A percentile compares a stretch with the other conserved stretches of the same genome.
phyloP scores from a whole-genome alignment of 1,284 basidiomycete species.

The Filobasidium uniguttulatum region DNA sequence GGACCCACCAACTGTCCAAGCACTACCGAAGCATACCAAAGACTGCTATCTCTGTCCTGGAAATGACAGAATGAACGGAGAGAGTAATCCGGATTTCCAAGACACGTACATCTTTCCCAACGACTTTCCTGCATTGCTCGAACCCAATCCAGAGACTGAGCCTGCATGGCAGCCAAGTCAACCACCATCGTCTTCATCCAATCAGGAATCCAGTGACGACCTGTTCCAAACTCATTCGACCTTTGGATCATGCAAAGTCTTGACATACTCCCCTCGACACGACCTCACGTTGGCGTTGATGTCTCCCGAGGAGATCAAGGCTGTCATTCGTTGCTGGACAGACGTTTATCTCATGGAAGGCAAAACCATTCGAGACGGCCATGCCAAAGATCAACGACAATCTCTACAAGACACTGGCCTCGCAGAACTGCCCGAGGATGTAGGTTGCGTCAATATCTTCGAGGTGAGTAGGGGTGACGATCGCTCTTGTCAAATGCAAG shows the following conservation, averaged over 20 bases:
- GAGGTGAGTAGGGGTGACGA: conserved; percentile 45
- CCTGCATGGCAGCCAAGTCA: conserved; percentile 34
- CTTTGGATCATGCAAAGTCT: conserved; percentile 73
- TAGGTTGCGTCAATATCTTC: conserved; percentile 74
- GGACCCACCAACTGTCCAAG: conserved; percentile 47
- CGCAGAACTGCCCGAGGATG: conserved; percentile 26
- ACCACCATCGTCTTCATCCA: conserved; percentile 40
- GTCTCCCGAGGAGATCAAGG: conserved; percentile 47
- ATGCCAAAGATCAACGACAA: background rate
- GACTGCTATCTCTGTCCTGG: conserved; percentile 84
- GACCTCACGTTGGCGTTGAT: conserved; percentile 79
- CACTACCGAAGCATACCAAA: conserved; percentile 57
- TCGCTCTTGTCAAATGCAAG: background rate
- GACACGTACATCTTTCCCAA: conserved; percentile 63
- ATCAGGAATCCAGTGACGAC: conserved; percentile 40
- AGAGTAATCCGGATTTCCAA: conserved; percentile 54
- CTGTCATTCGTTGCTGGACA: conserved; percentile 64
- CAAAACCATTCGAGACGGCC: conserved; percentile 20
- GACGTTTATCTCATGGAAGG: conserved; percentile 53
- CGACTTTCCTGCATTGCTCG: conserved; percentile 69
- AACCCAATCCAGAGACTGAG: conserved; percentile 8
- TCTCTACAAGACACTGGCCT: background rate
- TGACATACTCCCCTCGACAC: conserved; percentile 80
- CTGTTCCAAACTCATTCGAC: conserved; percentile 59
- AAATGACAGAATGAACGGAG: conserved; percentile 64